Base-by-base conservation (phyloP, 2,329 filamentous ascomycete species). In the Cladosporium sp. region DNA sequence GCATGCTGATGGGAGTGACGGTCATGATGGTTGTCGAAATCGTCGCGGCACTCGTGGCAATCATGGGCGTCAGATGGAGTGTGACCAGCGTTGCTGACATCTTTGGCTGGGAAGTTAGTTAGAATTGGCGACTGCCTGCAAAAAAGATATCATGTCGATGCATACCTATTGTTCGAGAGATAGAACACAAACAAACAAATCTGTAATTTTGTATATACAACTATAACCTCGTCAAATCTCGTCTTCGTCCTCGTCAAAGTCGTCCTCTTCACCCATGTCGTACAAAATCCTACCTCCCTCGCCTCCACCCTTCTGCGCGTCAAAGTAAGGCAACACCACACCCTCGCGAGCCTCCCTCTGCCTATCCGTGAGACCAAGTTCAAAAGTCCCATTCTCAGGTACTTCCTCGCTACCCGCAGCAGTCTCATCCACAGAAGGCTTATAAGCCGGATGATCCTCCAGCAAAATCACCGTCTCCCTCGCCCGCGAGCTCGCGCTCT, bases 191-290 rank as follows among this genome's bases (percentile, higher is more conserved):
- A 30, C 8, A 54, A 54, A 18, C 18, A 32, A 21, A 32, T 28
- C 7, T 18, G 28, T 54, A 10, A 52, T 8, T 18, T n/a, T 54
- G 28, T 54, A 54, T 32, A 60, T 49, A 32, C 58, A 60, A 60
- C 3, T 10, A 12, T 32, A 32, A 15, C 36, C 49, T 30, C 26
- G 34, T 65, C 80, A 93, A 71, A 94, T 93, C 80, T 97, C 93
- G 80, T 97, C 93, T 74, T 97, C 93, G 75, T 96, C 93, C 67
- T 96, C 93, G 72, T 97, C 93, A 80, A 97, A 98, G 77, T 98
- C 93, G 78, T 99, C 95, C 80, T 98, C 95, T 69, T 88, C 87
- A 1, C 93, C 94, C 91, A 98, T 96, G 72, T 98, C 94, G 77
- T 99, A 99, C 74, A 99, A 76, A 70, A 99, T 99, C 68, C 94